Percentiles rank a stretch among this genome's conserved stretches.
phyloP scores from a whole-genome alignment of 2,329 filamentous ascomycete species.

The Fusarium pseudocircinatum region DNA sequence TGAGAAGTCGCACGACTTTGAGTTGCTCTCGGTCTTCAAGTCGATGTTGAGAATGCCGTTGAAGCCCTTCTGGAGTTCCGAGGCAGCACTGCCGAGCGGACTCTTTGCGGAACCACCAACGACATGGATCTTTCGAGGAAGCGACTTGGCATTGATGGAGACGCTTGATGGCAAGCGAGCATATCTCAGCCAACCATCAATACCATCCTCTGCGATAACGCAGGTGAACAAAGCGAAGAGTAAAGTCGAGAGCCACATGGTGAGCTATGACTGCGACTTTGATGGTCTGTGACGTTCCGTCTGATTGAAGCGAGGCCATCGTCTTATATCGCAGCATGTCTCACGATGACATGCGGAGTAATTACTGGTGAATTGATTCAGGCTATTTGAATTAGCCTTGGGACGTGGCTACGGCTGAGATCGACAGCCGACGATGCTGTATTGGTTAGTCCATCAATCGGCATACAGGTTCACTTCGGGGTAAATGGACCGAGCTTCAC shows the following conservation, averaged over 20 bases:
- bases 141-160: constrained; percentile 46
- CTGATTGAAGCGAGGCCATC: background rate
- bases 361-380: constrained; percentile 10
- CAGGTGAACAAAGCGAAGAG: constrained; percentile 45
- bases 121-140: constrained; percentile 61
- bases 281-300: background rate
- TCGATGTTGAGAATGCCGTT: constrained; percentile 64
- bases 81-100: constrained; percentile 67
- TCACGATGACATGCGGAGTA: constrained; percentile 13
- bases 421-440: background rate
- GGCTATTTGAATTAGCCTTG: constrained; percentile 27
- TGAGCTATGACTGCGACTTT: background rate
- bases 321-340: constrained; percentile 4
- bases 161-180: constrained; percentile 56
- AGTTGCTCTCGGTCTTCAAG: constrained; percentile 47
- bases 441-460: constrained; percentile 23
- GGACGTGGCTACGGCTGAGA: constrained; percentile 1
- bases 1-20: constrained; percentile 11
- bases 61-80: constrained; percentile 68
- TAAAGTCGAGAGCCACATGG: constrained; percentile 23
- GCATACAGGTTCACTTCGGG: constrained; percentile 12
- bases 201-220: constrained; percentile 66
- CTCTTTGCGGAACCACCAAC: constrained; percentile 64
- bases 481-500: constrained; percentile 7
- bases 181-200: constrained; percentile 72